These are phyloP conservation scores for Phytophthora palmivora DNA, from an alignment of 352 stramenopile genomes.

Conservation along the genomic window DNA sequence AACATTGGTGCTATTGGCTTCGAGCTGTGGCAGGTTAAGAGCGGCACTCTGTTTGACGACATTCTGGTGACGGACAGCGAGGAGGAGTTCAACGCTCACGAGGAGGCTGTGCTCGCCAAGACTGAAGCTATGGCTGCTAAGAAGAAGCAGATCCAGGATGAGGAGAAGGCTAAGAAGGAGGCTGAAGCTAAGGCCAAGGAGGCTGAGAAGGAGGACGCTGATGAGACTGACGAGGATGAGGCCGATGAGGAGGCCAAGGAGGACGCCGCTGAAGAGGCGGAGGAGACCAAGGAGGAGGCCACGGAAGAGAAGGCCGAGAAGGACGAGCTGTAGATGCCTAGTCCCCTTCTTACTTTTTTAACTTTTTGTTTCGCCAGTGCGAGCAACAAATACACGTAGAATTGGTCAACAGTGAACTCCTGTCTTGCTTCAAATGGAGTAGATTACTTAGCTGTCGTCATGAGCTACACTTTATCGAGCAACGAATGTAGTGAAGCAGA, in stretches of 20 bases:
- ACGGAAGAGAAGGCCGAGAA: conserved; percentile 42
- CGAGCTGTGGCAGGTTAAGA: conserved; percentile 99
- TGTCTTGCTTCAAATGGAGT: not conserved
- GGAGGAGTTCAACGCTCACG: conserved; percentile 95
- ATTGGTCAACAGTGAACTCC: conserved; percentile 27
- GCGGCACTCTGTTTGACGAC: conserved; percentile 99
- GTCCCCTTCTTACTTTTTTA: conserved; percentile 35
- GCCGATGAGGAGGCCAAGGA: conserved; percentile 31
- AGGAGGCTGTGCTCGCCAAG: conserved; percentile 94
- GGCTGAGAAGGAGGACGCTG: conserved; percentile 72
- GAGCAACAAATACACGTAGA: conserved; percentile 41
- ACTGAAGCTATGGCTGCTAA: conserved; percentile 78
- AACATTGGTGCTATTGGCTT: conserved; percentile 97
- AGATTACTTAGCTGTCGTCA: too few relatives aligned
- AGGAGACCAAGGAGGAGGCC: conserved; percentile 33
- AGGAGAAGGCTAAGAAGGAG: conserved; percentile 71
- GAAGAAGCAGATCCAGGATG: conserved; percentile 84
- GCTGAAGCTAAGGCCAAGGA: conserved; percentile 81
- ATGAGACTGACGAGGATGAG: conserved; percentile 64
- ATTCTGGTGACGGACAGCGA: conserved; percentile 98
- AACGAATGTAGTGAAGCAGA: conserved; percentile 48
- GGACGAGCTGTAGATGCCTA: conserved; percentile 55
- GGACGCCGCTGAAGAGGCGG: conserved; percentile 19
- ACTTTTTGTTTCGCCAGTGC: conserved; percentile 35
- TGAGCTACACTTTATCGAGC: conserved; percentile 14